Evolutionary conservation across 805 yeast genomes (phyloP).

Genomic region (Blastobotrys peoriensis): DNA sequence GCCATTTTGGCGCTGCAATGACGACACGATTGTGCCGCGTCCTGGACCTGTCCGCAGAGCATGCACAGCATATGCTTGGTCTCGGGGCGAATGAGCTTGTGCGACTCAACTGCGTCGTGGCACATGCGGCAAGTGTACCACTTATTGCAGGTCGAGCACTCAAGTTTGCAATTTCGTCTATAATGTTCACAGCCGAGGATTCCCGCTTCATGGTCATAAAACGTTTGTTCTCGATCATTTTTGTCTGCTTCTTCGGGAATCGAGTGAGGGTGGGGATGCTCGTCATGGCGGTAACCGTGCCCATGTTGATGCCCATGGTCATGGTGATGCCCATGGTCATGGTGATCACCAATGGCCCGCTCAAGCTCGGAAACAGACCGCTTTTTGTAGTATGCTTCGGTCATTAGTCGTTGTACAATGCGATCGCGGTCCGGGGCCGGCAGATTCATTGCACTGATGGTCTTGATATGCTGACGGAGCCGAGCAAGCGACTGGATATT

Average conservation of each 20-base stretch:
- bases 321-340: background rate
- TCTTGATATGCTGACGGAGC: conserved; percentile 20
- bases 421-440: conserved; percentile 31
- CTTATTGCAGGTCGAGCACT: conserved; percentile 64
- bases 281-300: background rate
- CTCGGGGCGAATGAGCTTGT: conserved; percentile 51
- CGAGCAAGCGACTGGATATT: background rate
- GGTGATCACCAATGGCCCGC: background rate
- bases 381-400: conserved; percentile 26
- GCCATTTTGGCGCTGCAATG: conserved; percentile 66
- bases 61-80: conserved; percentile 74
- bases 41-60: conserved; percentile 70
- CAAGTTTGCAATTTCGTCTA: conserved; percentile 74
- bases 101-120: conserved; percentile 60
- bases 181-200: conserved; percentile 78
- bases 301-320: background rate
- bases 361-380: background rate
- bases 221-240: conserved; percentile 41
- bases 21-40: conserved; percentile 62
- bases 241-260: conserved; percentile 6
- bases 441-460: conserved; percentile 24
- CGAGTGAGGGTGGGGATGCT: conserved; percentile 6
- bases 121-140: conserved; percentile 85
- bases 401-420: conserved; percentile 33
- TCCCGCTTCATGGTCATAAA: conserved; percentile 41